Conservation (phyloP, 768 basidiomycete genomes). For the Rhodosporidiobolus sp. region DNA sequence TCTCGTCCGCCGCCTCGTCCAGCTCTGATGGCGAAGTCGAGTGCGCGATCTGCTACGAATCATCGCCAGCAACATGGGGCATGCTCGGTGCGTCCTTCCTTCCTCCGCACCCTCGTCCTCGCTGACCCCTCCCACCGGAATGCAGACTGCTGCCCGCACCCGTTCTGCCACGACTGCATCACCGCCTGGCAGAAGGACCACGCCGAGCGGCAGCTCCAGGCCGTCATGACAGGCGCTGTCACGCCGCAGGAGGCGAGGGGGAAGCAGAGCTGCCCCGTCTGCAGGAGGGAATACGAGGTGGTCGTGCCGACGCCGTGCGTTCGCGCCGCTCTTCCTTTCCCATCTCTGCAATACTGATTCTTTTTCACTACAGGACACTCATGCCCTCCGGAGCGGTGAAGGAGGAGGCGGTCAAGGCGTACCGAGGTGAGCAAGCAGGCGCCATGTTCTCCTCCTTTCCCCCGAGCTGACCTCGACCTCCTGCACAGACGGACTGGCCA, state of each 20-base stretch:
- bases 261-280: neutral
- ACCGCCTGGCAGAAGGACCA: neutral
- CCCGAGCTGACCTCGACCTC: neutral
- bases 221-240: neutral
- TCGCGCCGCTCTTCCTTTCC: neutral
- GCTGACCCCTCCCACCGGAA: neutral
- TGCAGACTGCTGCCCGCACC: slow-evolving; percentile 11
- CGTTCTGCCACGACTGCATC: slow-evolving; percentile 12
- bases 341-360: neutral
- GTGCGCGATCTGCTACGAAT: slow-evolving; percentile 20
- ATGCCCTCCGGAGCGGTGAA: neutral
- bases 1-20: too few species aligned
- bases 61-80: neutral
- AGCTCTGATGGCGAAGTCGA: neutral
- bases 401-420: neutral
- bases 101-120: neutral
- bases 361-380: neutral
- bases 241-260: neutral
- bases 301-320: neutral
- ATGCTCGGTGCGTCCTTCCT: slow-evolving; percentile 9
- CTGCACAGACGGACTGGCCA: neutral
- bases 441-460: neutral
- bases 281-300: neutral
- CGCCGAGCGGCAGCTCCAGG: neutral
- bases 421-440: neutral